A percentile compares a stretch with the other conserved stretches of the same genome.
phyloP scores from a whole-genome alignment of 169 alveolate species.

The Cyclospora cayetanensis region DNA sequence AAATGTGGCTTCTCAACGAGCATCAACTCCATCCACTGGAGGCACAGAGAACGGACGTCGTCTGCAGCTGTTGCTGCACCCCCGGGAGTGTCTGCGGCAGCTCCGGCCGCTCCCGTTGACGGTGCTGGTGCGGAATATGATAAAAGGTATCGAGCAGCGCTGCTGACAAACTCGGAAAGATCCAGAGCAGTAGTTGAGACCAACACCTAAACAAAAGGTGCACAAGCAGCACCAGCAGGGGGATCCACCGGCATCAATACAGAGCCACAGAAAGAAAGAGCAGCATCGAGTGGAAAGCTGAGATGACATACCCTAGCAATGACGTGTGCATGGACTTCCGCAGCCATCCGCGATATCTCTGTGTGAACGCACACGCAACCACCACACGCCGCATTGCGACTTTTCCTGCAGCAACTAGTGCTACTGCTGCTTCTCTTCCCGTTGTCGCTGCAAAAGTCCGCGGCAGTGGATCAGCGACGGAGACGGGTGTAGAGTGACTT shows the following conservation, averaged over 20 bases:
- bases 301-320: conserved; percentile 47
- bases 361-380: neutral
- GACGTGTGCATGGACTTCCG: conserved; percentile 65
- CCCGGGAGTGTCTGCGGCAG: neutral
- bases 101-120: neutral
- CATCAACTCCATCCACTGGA: conserved; percentile 68
- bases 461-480: neutral
- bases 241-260: too few species aligned
- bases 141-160: conserved; percentile 43
- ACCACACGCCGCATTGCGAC: neutral
- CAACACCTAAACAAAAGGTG: conserved; percentile 39
- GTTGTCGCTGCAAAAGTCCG: too few species aligned
- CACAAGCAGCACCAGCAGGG: too few species aligned
- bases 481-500: neutral
- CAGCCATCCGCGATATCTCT: conserved; percentile 49
- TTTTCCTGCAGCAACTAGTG: neutral
- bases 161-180: conserved; percentile 49
- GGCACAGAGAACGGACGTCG: conserved; percentile 59
- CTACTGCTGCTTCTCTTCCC: neutral
- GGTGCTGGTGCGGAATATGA: conserved; percentile 18
- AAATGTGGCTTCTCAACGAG: conserved; percentile 44
- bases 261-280: neutral
- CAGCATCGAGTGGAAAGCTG: neutral
- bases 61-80: conserved; percentile 13
- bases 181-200: conserved; percentile 60